These are phyloP conservation scores for Rosellinia necatrix DNA, from an alignment of 2,329 filamentous ascomycete genomes.

Conservation along the genomic window DNA sequence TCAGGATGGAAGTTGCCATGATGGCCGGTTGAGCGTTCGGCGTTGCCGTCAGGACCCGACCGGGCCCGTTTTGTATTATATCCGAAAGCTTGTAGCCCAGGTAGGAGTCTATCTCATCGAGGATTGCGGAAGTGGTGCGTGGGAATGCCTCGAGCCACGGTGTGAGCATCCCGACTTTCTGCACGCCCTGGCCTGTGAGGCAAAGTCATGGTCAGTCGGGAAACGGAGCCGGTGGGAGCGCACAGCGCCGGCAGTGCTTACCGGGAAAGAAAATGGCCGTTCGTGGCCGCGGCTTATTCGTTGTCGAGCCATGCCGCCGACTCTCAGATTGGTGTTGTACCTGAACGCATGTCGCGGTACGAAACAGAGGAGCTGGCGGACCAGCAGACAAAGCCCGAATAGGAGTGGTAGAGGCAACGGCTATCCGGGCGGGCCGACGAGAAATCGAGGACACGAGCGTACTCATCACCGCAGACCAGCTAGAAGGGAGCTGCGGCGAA, in stretches of 20 bases:
- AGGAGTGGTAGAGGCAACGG: slow-evolving; percentile 17
- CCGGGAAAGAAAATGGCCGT: slow-evolving; percentile 67
- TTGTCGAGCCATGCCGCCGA: slow-evolving; percentile 41
- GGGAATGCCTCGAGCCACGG: slow-evolving; percentile 90
- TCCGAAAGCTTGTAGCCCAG: slow-evolving; percentile 76
- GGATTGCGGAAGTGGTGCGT: slow-evolving; percentile 70
- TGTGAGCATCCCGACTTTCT: slow-evolving; percentile 83
- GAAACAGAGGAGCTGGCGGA: neutral
- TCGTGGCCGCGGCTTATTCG: slow-evolving; percentile 44
- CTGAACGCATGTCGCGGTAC: slow-evolving; percentile 28
- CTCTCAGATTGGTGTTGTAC: slow-evolving; percentile 7
- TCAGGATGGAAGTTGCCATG: slow-evolving; percentile 91
- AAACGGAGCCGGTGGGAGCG: neutral
- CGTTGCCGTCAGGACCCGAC: slow-evolving; percentile 76
- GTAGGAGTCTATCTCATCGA: slow-evolving; percentile 83
- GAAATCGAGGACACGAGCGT: slow-evolving; percentile 33
- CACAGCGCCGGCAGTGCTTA: slow-evolving; percentile 35
- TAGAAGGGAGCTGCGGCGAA: slow-evolving; percentile 33
- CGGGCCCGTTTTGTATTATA: slow-evolving; percentile 80
- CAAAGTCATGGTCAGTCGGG: slow-evolving; percentile 13
- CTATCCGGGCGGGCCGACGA: slow-evolving; percentile 29
- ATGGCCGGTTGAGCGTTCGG: slow-evolving; percentile 93
- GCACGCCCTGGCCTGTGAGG: slow-evolving; percentile 77
- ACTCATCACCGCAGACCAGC: slow-evolving; percentile 40
- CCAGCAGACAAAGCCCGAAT: slow-evolving; percentile 21